Evolutionary conservation across 169 alveolate species (phyloP).

Genomic region (Amoebophrya sp.): DNA sequence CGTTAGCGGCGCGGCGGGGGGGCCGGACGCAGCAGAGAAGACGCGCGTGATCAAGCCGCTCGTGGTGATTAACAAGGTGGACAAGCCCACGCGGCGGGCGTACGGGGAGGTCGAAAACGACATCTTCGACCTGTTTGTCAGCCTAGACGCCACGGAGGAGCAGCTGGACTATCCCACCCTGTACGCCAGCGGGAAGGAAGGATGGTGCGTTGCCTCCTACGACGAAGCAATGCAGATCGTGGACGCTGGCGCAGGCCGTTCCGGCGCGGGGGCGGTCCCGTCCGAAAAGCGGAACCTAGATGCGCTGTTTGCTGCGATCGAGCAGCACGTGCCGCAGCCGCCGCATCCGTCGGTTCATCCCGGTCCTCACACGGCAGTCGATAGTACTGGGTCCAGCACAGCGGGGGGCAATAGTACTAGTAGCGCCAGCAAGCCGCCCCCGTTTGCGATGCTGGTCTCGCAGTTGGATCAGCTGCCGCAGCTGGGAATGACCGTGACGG

Average conservation of each 20-base stretch:
- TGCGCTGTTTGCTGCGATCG: background rate
- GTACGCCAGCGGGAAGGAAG: background rate
- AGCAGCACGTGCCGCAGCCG: background rate
- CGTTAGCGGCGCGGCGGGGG: too few relatives aligned
- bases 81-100: constrained; percentile 52
- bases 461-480: background rate
- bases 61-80: constrained; percentile 67
- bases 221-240: too few relatives aligned
- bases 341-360: too few relatives aligned
- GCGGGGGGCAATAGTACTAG: too few relatives aligned
- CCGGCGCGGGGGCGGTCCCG: too few relatives aligned
- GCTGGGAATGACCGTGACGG: constrained; percentile 52
- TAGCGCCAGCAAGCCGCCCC: constrained; percentile 45
- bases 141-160: constrained; percentile 78
- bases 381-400: too few relatives aligned
- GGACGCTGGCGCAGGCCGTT: too few relatives aligned
- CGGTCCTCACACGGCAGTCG: too few relatives aligned
- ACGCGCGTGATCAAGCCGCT: constrained; percentile 8
- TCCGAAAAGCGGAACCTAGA: background rate
- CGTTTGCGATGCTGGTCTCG: constrained; percentile 33
- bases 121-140: constrained; percentile 79
- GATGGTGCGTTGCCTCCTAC: background rate
- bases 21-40: constrained; percentile 32
- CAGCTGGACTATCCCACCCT: constrained; percentile 82
- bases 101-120: constrained; percentile 85